Conservation (phyloP, 1,139 yeast species). For the Magnusiomyces tetraspermus region DNA sequence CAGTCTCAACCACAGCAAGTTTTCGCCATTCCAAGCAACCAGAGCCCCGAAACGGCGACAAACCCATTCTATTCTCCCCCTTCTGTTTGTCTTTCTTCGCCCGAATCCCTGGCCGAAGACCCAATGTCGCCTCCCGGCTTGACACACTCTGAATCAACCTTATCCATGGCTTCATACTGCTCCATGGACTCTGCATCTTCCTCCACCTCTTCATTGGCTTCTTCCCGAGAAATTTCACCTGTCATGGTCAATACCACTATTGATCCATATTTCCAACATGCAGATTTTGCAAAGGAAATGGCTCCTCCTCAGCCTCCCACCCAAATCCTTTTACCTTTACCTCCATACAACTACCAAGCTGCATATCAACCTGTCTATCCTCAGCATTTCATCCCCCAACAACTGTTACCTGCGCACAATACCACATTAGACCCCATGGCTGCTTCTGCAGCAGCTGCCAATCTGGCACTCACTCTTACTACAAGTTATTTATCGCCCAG, state of each 20-base stretch:
- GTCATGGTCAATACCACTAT: background rate
- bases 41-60: background rate
- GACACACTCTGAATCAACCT: slow-evolving; percentile 13
- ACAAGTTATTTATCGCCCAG: background rate
- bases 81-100: background rate
- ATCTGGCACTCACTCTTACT: slow-evolving; percentile 11
- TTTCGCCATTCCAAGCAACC: background rate
- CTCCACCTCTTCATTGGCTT: slow-evolving; percentile 10
- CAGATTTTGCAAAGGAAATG: background rate
- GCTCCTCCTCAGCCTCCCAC: background rate
- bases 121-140: slow-evolving; percentile 14
- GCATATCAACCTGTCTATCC: background rate
- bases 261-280: slow-evolving; percentile 1
- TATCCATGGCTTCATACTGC: slow-evolving; percentile 7
- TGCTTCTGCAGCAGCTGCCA: slow-evolving; percentile 15
- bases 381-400: slow-evolving; percentile 2
- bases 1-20: background rate
- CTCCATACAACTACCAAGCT: background rate
- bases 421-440: slow-evolving; percentile 3
- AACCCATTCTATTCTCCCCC: slow-evolving; percentile 1
- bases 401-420: background rate
- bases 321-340: background rate
- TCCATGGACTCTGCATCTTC: slow-evolving; percentile 5
- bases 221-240: slow-evolving; percentile 14
- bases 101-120: background rate